Conservation (phyloP, 2,329 filamentous ascomycete genomes). For the Plenodomus lindquistii region DNA sequence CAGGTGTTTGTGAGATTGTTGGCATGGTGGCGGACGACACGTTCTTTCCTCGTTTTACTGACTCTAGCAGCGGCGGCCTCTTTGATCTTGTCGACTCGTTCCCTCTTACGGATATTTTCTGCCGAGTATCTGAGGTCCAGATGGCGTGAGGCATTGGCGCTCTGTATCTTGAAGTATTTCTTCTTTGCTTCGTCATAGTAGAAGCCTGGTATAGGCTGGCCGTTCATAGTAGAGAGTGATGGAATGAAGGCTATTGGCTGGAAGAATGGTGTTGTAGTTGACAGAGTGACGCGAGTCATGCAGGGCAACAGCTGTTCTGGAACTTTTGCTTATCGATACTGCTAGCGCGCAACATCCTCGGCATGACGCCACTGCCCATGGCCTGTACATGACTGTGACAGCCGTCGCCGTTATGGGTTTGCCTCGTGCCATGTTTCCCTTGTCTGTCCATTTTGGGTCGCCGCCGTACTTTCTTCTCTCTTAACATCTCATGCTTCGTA, state of each 20-base stretch:
- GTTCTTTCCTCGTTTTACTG: conserved; percentile 25
- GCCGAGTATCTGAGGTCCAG: conserved; percentile 46
- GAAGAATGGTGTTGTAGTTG: neutral
- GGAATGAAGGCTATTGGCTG: neutral
- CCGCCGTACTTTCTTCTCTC: neutral
- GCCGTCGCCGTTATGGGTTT: conserved; percentile 15
- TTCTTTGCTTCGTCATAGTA: conserved; percentile 54
- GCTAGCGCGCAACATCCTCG: conserved; percentile 14
- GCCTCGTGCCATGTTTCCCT: conserved; percentile 12
- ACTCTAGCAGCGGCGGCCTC: conserved; percentile 8
- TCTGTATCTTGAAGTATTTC: conserved; percentile 56
- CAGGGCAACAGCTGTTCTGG: conserved; percentile 4
- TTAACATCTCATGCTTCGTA: conserved; percentile 21
- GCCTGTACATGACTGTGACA: conserved; percentile 16
- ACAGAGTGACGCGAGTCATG: conserved; percentile 19
- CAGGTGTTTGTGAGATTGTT: conserved; percentile 20
- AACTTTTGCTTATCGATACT: conserved; percentile 23
- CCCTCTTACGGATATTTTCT: conserved; percentile 46
- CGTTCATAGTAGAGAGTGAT: conserved; percentile 36
- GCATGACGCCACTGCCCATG: conserved; percentile 26
- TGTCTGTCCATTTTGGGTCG: neutral
- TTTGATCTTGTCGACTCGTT: conserved; percentile 26
- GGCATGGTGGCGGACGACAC: conserved; percentile 24
- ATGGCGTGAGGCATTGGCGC: conserved; percentile 38
- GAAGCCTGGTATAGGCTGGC: conserved; percentile 52